Evolutionary conservation across 2,329 filamentous ascomycete genomes (phyloP).

Genomic region (Shiraia sp.): DNA sequence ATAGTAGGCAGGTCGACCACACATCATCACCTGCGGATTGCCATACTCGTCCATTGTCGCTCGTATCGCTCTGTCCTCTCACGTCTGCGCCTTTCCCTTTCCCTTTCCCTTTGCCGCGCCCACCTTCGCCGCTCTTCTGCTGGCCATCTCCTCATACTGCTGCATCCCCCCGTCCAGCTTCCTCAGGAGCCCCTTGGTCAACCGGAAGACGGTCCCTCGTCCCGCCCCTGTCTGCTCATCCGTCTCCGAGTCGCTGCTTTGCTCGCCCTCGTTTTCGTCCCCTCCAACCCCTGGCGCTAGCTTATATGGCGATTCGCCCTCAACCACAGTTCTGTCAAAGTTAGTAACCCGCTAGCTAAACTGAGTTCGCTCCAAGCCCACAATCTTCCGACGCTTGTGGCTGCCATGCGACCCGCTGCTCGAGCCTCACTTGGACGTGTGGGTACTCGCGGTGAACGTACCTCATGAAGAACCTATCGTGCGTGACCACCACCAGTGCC

Average conservation of each 20-base stretch:
- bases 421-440: too few relatives aligned
- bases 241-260: constrained; percentile 48
- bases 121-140: constrained; percentile 32
- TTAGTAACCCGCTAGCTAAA: constrained; percentile 9
- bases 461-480: constrained; percentile 81
- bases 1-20: too few relatives aligned
- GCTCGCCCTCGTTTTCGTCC: constrained; percentile 46
- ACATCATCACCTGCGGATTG: too few relatives aligned
- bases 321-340: constrained; percentile 64
- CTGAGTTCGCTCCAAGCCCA: background rate
- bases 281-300: constrained; percentile 41
- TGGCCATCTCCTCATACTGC: constrained; percentile 44
- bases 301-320: constrained; percentile 56
- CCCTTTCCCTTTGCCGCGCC: too few relatives aligned
- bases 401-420: too few relatives aligned
- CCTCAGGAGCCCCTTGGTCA: constrained; percentile 40
- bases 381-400: background rate
- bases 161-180: constrained; percentile 44
- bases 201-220: constrained; percentile 41
- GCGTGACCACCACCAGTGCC: constrained; percentile 75
- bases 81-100: constrained; percentile 18
- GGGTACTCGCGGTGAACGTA: too few relatives aligned
- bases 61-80: background rate
- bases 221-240: constrained; percentile 54
- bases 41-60: background rate